A percentile compares a stretch with the other conserved stretches of the same genome.
Evolutionary conservation across 2,329 filamentous ascomycete genomes (phyloP).

Genomic region (Pyrenochaeta sp.): DNA sequence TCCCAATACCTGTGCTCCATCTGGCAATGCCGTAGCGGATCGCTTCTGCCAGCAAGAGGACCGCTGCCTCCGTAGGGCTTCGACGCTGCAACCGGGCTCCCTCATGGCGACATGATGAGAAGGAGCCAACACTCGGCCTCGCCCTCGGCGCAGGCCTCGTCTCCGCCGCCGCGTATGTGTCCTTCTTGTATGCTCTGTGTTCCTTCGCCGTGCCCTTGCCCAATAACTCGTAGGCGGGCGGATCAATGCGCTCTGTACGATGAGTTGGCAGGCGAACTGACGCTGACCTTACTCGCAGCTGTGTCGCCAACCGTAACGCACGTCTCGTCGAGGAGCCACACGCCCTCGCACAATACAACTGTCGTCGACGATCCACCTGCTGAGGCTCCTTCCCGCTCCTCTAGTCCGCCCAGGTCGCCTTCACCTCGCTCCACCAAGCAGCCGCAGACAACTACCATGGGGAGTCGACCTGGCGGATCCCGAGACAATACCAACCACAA

Average conservation of each 20-base stretch:
- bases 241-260: conserved; percentile 50
- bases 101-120: conserved; percentile 46
- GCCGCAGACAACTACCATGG: conserved; percentile 41
- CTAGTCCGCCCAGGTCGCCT: conserved; percentile 63
- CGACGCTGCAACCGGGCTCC: conserved; percentile 11
- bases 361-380: conserved; percentile 59
- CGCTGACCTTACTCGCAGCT: conserved; percentile 53
- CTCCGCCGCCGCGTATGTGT: conserved; percentile 67
- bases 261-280: conserved; percentile 50
- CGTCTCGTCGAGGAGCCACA: conserved; percentile 63
- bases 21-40: conserved; percentile 29
- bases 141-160: conserved; percentile 67
- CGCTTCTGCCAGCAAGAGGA: conserved; percentile 8
- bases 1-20: conserved; percentile 29
- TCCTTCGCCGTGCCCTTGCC: conserved; percentile 17
- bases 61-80: conserved; percentile 15
- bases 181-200: conserved; percentile 11
- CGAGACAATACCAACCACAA: conserved; percentile 26
- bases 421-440: conserved; percentile 39
- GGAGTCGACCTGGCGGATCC: conserved; percentile 46
- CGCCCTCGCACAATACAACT: conserved; percentile 60
- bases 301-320: conserved; percentile 62
- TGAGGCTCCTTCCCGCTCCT: conserved; percentile 62
- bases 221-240: conserved; percentile 35
- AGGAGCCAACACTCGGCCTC: conserved; percentile 55